Evolutionary conservation across 495 filamentous ascomycete species (phyloP).

Genomic region (Talaromyces nanjingensis): DNA sequence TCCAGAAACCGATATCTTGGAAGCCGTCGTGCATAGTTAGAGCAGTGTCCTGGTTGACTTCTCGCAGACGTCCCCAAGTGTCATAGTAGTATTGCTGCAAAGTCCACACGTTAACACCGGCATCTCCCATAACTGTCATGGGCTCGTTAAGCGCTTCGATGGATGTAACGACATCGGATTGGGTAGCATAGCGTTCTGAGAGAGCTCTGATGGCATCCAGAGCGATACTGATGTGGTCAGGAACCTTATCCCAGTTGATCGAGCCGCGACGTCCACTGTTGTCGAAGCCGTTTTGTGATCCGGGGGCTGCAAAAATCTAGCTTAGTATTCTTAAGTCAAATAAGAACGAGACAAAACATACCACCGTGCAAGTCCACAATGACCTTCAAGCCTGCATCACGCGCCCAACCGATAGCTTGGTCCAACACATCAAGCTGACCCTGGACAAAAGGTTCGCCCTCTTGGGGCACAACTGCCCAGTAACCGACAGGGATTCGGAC

Average conservation of each 20-base stretch:
- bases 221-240: slow-evolving; percentile 48
- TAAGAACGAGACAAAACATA: slow-evolving; percentile 21
- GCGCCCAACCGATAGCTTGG: slow-evolving; percentile 62
- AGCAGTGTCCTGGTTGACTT: slow-evolving; percentile 43
- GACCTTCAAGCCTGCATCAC: slow-evolving; percentile 54
- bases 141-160: slow-evolving; percentile 74
- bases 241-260: slow-evolving; percentile 55
- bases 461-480: slow-evolving; percentile 56
- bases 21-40: slow-evolving; percentile 67
- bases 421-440: slow-evolving; percentile 64
- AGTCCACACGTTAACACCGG: slow-evolving; percentile 39
- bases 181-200: slow-evolving; percentile 49
- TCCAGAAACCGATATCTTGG: slow-evolving; percentile 54
- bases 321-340: slow-evolving; percentile 10
- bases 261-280: slow-evolving; percentile 62
- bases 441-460: slow-evolving; percentile 64
- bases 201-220: slow-evolving; percentile 52
- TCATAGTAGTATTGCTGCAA: slow-evolving; percentile 61
- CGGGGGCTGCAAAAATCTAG: slow-evolving; percentile 45
- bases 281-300: slow-evolving; percentile 78
- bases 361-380: slow-evolving; percentile 67
- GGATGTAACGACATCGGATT: slow-evolving; percentile 58
- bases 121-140: slow-evolving; percentile 38
- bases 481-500: slow-evolving; percentile 77
- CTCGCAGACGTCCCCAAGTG: slow-evolving; percentile 48